phyloP scores from a whole-genome alignment of 1,139 yeast species.

The Komagataea norvegica region DNA sequence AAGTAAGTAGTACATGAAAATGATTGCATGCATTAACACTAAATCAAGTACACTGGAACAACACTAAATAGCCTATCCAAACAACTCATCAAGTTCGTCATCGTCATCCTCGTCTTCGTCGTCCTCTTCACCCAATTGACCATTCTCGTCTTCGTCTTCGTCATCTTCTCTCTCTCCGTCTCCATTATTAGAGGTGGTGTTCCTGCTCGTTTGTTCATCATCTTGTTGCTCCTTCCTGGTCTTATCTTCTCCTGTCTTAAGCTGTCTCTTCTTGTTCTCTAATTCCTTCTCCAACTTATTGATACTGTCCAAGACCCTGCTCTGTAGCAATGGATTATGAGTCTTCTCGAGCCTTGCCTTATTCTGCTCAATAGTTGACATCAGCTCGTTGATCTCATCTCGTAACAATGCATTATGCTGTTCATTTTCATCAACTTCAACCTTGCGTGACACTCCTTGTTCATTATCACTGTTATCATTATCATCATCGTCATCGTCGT shows the following conservation, averaged over 20 bases:
- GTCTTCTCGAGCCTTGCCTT: constrained; percentile 71
- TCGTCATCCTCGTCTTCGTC: constrained; percentile 30
- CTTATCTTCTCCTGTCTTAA: constrained; percentile 40
- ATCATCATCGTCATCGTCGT: constrained; percentile 51
- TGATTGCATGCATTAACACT: no score
- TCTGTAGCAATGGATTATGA: constrained; percentile 81
- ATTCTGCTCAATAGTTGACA: constrained; percentile 72
- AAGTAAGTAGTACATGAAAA: no score
- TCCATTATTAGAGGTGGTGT: constrained; percentile 27
- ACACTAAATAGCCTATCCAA: constrained; percentile 12
- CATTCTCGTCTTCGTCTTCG: constrained; percentile 31
- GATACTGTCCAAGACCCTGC: constrained; percentile 80
- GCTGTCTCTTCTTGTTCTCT: constrained; percentile 73
- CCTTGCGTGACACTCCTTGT: constrained; percentile 29
- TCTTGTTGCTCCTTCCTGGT: constrained; percentile 21
- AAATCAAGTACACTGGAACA: background rate
- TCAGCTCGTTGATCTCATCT: constrained; percentile 84
- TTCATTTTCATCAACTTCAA: constrained; percentile 34
- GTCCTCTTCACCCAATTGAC: no score
- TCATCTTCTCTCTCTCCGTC: constrained; percentile 30
- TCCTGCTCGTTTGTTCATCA: constrained; percentile 30
- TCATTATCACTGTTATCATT: constrained; percentile 44
- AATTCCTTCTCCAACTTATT: constrained; percentile 76
- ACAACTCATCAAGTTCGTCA: constrained; percentile 24
- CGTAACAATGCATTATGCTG: constrained; percentile 74